These are phyloP conservation scores for Acorus gramineus DNA, from an alignment of 106 monocot species.

Conservation along the genomic window DNA sequence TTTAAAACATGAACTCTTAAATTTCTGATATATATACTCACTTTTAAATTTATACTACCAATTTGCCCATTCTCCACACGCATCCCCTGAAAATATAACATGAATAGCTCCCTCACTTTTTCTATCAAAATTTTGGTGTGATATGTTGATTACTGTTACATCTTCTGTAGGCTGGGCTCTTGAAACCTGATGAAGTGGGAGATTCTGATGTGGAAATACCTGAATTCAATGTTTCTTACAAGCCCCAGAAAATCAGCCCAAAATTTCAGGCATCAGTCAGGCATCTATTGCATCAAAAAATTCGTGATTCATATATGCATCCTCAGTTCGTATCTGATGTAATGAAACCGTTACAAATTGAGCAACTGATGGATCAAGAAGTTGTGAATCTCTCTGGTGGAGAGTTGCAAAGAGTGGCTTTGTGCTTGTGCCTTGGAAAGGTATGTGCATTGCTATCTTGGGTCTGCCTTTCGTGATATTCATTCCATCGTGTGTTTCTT, in stretches of 20 bases:
- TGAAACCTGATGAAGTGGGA: conserved; percentile 80
- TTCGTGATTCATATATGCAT: conserved; percentile 84
- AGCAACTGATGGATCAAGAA: conserved; percentile 95
- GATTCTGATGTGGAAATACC: conserved; percentile 81
- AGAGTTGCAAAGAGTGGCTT: conserved; percentile 88
- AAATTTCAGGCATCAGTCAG: conserved; percentile 70
- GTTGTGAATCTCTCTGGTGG: conserved; percentile 96
- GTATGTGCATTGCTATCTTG: conserved; percentile 14
- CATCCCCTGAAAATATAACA: too few species aligned
- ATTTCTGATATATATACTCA: too few species aligned
- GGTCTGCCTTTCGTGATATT: too few species aligned
- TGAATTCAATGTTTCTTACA: conserved; percentile 96
- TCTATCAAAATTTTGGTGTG: too few species aligned
- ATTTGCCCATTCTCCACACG: too few species aligned
- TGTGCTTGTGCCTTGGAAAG: conserved; percentile 95
- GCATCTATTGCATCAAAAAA: conserved; percentile 69
- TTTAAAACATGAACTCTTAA: too few species aligned
- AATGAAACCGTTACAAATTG: conserved; percentile 98
- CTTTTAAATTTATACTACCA: too few species aligned
- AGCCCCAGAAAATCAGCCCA: conserved; percentile 92
- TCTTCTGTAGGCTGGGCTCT: conserved; percentile 62
- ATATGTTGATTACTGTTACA: neutral
- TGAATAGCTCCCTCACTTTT: too few species aligned
- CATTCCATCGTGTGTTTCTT: too few species aligned
- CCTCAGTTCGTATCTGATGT: conserved; percentile 94